Evolutionary conservation across 371 early-diverging fungal genomes (phyloP), one percentile per base, ranked within the genome.

Genomic region (Rhizopus arrhizus): DNA sequence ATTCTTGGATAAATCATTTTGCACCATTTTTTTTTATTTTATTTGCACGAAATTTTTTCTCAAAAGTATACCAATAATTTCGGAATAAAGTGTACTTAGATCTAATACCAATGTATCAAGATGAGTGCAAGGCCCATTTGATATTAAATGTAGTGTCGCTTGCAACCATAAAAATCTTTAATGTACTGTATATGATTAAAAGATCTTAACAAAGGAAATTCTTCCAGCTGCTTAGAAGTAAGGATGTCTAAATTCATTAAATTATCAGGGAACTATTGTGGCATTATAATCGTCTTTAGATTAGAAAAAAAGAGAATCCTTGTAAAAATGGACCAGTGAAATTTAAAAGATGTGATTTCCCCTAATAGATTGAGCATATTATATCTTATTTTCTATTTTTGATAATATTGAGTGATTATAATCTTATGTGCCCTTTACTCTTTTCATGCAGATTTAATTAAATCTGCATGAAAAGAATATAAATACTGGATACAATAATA

Each of bases 71-170:
- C n/a, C n/a, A n/a, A n/a, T n/a, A n/a, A n/a, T n/a, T n/a, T n/a
- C n/a, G n/a, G n/a, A n/a, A n/a, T n/a, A n/a, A n/a, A n/a, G n/a
- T 53, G 40, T 53, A 53, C 28, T 53, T 53, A 53, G 40, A 53
- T 53, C 53, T 53, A 53, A 53, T 53, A 53, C 7, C 53, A 41
- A 40, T 51, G 52, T 51, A 51, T 40, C 53, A 53, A 53, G 28
- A 53, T 53, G 53, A 40, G 53, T 53, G 53, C 53, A 53, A 53
- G 53, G 22, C 53, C 41, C 22, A 41, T 53, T 53, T 53, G 38
- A 29, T 53, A 40, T 22, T 40, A 53, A 22, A 22, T 53, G 40
- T 53, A 53, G 53, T 53, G 10, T 53, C 53, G 40, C 40, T 40
- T 22, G 53, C 53, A 22, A 40, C 40, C 53, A 53, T 53, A 53